These are phyloP conservation scores for Lomentospora prolificans DNA, from an alignment of 2,329 filamentous ascomycete species.

Conservation along the genomic window DNA sequence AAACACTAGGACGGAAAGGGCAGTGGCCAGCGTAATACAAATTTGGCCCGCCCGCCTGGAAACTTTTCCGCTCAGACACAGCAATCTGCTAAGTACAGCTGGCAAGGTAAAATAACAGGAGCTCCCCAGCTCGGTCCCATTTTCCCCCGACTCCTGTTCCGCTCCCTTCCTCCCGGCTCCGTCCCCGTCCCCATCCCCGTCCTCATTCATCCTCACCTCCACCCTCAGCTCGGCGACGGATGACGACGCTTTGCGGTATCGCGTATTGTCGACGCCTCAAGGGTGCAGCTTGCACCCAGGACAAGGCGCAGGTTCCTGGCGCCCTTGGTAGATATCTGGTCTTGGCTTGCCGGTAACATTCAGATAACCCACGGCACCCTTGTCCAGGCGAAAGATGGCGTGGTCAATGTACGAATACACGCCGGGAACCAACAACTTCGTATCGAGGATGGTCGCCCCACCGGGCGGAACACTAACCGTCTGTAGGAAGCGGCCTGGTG, in stretches of 20 bases:
- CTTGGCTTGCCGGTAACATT: constrained; percentile 21
- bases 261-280: constrained; percentile 13
- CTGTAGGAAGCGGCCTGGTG: constrained; percentile 17
- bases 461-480: constrained; percentile 20
- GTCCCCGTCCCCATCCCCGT: neutral
- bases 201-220: no score
- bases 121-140: neutral
- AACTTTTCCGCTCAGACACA: neutral
- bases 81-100: no score
- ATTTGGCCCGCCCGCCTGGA: no score
- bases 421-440: constrained; percentile 22
- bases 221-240: no score
- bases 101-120: no score
- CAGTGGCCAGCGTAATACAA: no score
- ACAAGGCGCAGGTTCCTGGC: constrained; percentile 18
- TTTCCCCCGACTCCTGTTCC: neutral
- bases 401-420: constrained; percentile 24
- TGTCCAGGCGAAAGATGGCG: constrained; percentile 24
- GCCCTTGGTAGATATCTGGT: constrained; percentile 19
- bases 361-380: constrained; percentile 23
- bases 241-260: no score
- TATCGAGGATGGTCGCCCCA: constrained; percentile 19
- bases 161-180: neutral
- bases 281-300: constrained; percentile 22
- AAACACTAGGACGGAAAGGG: no score